These are phyloP conservation scores for Leptodontidium sp. DNA, from an alignment of 2,329 filamentous ascomycete species.

Conservation along the genomic window DNA sequence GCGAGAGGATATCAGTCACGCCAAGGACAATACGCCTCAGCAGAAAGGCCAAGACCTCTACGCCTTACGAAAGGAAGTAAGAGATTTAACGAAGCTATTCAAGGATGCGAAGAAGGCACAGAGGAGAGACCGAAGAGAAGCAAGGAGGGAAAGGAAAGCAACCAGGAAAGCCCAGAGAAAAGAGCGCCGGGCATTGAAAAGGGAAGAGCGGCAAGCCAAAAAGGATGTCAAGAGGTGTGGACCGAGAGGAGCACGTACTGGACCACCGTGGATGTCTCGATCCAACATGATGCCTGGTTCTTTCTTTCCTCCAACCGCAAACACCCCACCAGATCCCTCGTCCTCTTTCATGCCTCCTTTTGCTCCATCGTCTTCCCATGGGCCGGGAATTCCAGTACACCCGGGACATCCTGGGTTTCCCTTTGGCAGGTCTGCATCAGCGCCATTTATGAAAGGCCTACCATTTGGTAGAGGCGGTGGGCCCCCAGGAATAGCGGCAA, in stretches of 20 bases:
- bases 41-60: conserved; percentile 45
- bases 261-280: conserved; percentile 13
- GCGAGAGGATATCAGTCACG: conserved; percentile 54
- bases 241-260: conserved; percentile 8
- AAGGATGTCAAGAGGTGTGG: conserved; percentile 44
- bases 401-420: conserved; percentile 27
- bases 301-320: neutral
- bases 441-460: conserved; percentile 16
- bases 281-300: conserved; percentile 3
- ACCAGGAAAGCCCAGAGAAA: conserved; percentile 31
- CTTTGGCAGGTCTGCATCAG: conserved; percentile 31
- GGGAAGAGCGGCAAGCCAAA: conserved; percentile 45
- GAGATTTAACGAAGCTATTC: conserved; percentile 54
- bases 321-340: neutral
- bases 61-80: conserved; percentile 55
- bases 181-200: conserved; percentile 34
- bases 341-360: neutral
- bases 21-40: conserved; percentile 39
- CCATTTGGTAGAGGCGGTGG: conserved; percentile 16
- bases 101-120: conserved; percentile 52
- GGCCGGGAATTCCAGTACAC: neutral
- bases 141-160: conserved; percentile 25
- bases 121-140: conserved; percentile 45
- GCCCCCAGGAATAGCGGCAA: conserved; percentile 22
- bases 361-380: neutral